A percentile compares a stretch with the other conserved stretches of the same genome.
phyloP scores from a whole-genome alignment of 1,139 yeast species.

The Entelexis paramagnoliae region DNA sequence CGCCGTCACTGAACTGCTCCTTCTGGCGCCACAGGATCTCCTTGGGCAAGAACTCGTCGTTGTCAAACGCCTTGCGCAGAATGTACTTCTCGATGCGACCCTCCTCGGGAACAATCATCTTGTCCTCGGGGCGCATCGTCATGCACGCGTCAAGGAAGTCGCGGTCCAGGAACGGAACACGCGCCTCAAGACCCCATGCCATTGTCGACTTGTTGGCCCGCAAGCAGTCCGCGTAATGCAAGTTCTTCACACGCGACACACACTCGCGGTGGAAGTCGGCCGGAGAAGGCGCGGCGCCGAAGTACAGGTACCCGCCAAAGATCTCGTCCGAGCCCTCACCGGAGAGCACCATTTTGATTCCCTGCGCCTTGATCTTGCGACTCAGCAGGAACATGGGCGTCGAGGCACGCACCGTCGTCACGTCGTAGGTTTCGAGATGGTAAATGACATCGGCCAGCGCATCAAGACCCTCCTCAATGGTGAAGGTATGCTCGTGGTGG shows the following conservation, averaged over 20 bases:
- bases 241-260: constrained; percentile 91
- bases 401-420: constrained; percentile 96
- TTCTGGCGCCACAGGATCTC: constrained; percentile 99
- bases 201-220: constrained; percentile 98
- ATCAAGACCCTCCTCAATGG: constrained; percentile 91
- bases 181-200: constrained; percentile 99
- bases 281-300: constrained; percentile 91
- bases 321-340: constrained; percentile 99
- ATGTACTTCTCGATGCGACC: constrained; percentile 84
- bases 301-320: constrained; percentile 95
- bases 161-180: constrained; percentile 97
- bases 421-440: constrained; percentile 96
- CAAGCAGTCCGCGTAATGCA: constrained; percentile 92
- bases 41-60: constrained; percentile 72
- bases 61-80: constrained; percentile 94
- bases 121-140: constrained; percentile 91
- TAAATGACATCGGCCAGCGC: constrained; percentile 88
- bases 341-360: constrained; percentile 96
- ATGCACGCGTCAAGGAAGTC: constrained; percentile 82
- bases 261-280: constrained; percentile 90
- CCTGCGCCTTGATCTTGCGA: constrained; percentile 97
- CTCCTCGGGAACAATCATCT: constrained; percentile 49
- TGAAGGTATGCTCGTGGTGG: constrained; percentile 96
- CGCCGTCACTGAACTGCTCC: constrained; percentile 99
- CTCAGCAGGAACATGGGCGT: constrained; percentile 97